Conservation (phyloP, 1,139 yeast species). For the Yamadazyma spencermartinsiae region DNA sequence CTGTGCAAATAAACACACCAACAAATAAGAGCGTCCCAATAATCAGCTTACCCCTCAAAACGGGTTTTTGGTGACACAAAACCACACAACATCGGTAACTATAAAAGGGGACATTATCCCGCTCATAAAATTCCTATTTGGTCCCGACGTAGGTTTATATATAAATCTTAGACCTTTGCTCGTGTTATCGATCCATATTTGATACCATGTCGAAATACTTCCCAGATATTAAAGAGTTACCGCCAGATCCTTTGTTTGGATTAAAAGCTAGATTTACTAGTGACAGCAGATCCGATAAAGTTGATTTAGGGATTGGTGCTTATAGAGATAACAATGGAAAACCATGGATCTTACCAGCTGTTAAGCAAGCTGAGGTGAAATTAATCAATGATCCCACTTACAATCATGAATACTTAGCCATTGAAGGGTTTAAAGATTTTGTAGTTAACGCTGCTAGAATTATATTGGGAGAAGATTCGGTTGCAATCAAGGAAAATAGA, state of each 20-base stretch:
- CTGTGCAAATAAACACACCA: not conserved
- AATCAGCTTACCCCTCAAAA: constrained; percentile 2
- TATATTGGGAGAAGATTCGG: constrained; percentile 67
- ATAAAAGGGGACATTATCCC: not conserved
- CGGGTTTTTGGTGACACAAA: constrained; percentile 2
- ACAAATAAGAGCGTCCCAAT: not conserved
- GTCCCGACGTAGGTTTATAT: too few species aligned
- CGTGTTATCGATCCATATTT: not conserved
- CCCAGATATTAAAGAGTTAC: constrained; percentile 56
- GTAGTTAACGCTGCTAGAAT: constrained; percentile 75
- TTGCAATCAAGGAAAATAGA: constrained; percentile 52
- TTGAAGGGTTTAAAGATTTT: constrained; percentile 74
- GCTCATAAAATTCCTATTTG: too few species aligned
- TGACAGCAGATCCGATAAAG: constrained; percentile 68
- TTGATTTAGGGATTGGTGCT: constrained; percentile 94
- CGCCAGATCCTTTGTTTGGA: constrained; percentile 82
- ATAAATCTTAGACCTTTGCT: too few species aligned
- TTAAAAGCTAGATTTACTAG: constrained; percentile 71
- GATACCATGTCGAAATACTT: constrained; percentile 37
- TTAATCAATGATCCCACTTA: constrained; percentile 51
- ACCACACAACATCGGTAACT: not conserved
- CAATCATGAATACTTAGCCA: constrained; percentile 91
- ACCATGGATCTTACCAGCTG: constrained; percentile 93
- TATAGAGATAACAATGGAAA: constrained; percentile 91
- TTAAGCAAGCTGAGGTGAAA: constrained; percentile 66